These are phyloP conservation scores for Wallemia ichthyophaga DNA, from an alignment of 1,284 basidiomycete genomes.

Conservation along the genomic window DNA sequence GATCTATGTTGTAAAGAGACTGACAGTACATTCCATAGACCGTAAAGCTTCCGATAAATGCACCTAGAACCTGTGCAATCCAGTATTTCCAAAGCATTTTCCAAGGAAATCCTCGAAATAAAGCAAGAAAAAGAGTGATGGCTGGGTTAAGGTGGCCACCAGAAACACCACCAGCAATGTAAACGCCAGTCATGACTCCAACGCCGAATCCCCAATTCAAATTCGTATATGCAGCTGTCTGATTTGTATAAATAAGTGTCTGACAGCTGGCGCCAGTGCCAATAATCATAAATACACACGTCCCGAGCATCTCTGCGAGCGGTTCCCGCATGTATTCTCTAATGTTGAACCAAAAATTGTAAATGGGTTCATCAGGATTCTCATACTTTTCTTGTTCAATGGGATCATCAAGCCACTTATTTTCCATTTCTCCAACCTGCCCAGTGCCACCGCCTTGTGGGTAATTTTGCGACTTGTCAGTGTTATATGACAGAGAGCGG, in stretches of 20 bases:
- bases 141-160: neutral
- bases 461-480: too few relatives aligned
- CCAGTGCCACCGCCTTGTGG: too few relatives aligned
- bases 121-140: neutral
- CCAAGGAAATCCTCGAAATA: neutral
- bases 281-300: constrained; percentile 6
- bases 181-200: constrained; percentile 5
- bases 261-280: constrained; percentile 7
- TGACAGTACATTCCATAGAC: neutral
- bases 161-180: constrained; percentile 1
- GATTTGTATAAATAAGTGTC: constrained; percentile 3
- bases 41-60: neutral
- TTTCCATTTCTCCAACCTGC: neutral
- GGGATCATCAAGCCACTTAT: neutral
- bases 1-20: neutral
- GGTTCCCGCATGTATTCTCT: constrained; percentile 8
- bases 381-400: neutral
- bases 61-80: neutral
- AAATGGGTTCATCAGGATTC: neutral
- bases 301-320: constrained; percentile 9
- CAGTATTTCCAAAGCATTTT: neutral
- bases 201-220: constrained; percentile 6
- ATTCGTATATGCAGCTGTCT: constrained; percentile 1
- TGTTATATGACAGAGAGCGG: too few relatives aligned
- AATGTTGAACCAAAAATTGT: constrained; percentile 5